Base-by-base conservation (phyloP, 352 stramenopile genomes). In the Globisporangium paroecandrum region DNA sequence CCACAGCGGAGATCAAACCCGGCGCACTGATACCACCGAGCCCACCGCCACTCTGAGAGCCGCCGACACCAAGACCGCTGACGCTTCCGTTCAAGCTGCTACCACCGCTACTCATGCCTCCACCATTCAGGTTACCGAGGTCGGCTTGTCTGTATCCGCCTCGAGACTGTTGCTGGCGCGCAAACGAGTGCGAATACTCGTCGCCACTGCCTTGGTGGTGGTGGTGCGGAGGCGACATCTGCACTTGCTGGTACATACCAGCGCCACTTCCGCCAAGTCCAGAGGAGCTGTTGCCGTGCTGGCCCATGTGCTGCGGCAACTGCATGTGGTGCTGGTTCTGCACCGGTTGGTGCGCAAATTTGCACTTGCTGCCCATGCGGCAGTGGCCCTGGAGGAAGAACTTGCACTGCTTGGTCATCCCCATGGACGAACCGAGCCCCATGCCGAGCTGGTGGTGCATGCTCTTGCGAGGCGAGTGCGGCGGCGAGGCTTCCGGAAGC, bases 381-480 rank as follows among this genome's bases (percentile, higher is more conserved):
- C 87, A 95, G 71, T 95, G 85, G 18, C 87, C 87, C 68, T 95
- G 87, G 9, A 89, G 64, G 65, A 89, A 95, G 62, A 93, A 95
- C 70, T 93, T 93, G 73, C 87, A 95, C 62, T 88, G 83, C 74
- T 93, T 93, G 7, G 73, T 36, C 70, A 81, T 79, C 20, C 79
- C 77, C 71, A 83, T 76, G 20, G 73, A 63, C 64, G 75, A 76
- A 8, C 72, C 62, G n/a, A 68, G 32, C 12, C 62, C 54, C 54
- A 68, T 68, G 9, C 59, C 59, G 10, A 65, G 12, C 41, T 55
- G 47, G n/a, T 59, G 49, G 49, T 59, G 62, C 62, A 68, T 63
- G 24, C 66, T 65, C 59, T 81, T 85, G 22, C 82, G 77, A 22
- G 82, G 83, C 20, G 80, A 90, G 67, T 85, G 82, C n/a, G 83